A percentile compares a stretch with the other conserved stretches of the same genome.
Evolutionary conservation across 805 yeast species (phyloP).

Genomic region (Saturnispora saitoi): DNA sequence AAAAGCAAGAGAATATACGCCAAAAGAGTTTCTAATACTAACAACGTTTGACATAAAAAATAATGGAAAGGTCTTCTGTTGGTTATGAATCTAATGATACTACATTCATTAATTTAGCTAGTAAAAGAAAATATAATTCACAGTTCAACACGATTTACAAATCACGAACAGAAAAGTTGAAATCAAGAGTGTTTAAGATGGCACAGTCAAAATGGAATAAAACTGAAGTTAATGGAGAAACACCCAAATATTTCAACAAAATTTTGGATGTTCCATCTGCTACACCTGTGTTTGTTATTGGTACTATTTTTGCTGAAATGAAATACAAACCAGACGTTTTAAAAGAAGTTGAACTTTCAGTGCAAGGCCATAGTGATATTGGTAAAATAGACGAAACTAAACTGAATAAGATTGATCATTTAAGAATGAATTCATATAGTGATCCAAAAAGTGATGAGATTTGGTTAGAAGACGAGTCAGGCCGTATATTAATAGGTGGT

Average conservation of each 20-base stretch:
- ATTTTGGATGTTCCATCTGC: conserved; percentile 57
- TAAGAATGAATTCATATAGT: conserved; percentile 37
- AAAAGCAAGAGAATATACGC: not conserved
- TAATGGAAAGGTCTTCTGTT: not conserved
- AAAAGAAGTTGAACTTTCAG: conserved; percentile 61
- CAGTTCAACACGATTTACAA: conserved; percentile 56
- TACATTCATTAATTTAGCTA: conserved; percentile 15
- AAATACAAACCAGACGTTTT: conserved; percentile 78
- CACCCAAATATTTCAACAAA: conserved; percentile 31
- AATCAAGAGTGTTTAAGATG: conserved; percentile 37
- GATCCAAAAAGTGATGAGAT: conserved; percentile 51
- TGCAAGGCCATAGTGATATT: conserved; percentile 41
- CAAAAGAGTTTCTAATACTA: not conserved
- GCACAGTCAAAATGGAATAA: conserved; percentile 36
- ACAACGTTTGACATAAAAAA: not conserved
- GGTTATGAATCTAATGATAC: conserved; percentile 11
- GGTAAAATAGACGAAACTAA: conserved; percentile 12
- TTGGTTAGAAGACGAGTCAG: conserved; percentile 88
- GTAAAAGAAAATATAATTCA: conserved; percentile 35
- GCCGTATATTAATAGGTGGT: conserved; percentile 64
- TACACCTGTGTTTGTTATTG: conserved; percentile 71
- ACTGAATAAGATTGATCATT: conserved; percentile 11
- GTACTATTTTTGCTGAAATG: conserved; percentile 80
- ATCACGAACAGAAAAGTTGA: conserved; percentile 40
- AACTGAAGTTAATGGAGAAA: conserved; percentile 30